phyloP scores from a whole-genome alignment of 1,139 yeast genomes.

The Protomyces gravidus region DNA sequence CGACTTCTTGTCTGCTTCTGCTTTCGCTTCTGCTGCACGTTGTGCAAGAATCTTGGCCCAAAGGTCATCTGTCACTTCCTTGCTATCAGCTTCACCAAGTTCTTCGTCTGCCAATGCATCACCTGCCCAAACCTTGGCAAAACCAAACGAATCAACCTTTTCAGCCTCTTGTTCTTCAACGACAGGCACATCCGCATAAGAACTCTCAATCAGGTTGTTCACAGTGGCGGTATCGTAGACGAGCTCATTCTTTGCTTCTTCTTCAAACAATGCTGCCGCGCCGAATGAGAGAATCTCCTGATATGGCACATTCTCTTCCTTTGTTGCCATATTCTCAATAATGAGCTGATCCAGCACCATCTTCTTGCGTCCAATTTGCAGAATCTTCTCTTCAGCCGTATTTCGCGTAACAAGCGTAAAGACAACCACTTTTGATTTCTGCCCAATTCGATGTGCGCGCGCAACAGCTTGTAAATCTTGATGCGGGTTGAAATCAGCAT shows the following conservation, averaged over 20 bases:
- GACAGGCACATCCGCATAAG: constrained; percentile 68
- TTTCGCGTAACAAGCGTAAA: constrained; percentile 73
- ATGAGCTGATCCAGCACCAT: constrained; percentile 83
- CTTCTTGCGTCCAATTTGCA: constrained; percentile 77
- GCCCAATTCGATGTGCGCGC: constrained; percentile 87
- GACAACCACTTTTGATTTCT: constrained; percentile 78
- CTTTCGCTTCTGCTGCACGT: constrained; percentile 29
- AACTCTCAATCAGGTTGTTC: constrained; percentile 32
- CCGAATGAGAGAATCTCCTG: constrained; percentile 32
- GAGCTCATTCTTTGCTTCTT: constrained; percentile 30
- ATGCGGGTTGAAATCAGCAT: constrained; percentile 90
- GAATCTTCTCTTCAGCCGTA: constrained; percentile 71
- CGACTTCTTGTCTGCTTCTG: constrained; percentile 16
- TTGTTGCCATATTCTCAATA: constrained; percentile 42
- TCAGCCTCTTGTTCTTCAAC: constrained; percentile 57
- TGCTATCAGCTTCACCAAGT: constrained; percentile 28
- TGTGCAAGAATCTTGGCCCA: constrained; percentile 33
- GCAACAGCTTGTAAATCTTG: constrained; percentile 90
- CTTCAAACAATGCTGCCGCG: constrained; percentile 34
- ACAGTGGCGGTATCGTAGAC: constrained; percentile 32
- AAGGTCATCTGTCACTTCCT: constrained; percentile 23
- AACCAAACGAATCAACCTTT: constrained; percentile 38
- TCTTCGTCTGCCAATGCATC: constrained; percentile 26
- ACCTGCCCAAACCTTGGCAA: constrained; percentile 34
- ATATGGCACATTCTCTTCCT: constrained; percentile 31